Percentiles rank a stretch among this genome's conserved stretches.
phyloP scores from a whole-genome alignment of 306 rosid species.

The Vigna radiata region DNA sequence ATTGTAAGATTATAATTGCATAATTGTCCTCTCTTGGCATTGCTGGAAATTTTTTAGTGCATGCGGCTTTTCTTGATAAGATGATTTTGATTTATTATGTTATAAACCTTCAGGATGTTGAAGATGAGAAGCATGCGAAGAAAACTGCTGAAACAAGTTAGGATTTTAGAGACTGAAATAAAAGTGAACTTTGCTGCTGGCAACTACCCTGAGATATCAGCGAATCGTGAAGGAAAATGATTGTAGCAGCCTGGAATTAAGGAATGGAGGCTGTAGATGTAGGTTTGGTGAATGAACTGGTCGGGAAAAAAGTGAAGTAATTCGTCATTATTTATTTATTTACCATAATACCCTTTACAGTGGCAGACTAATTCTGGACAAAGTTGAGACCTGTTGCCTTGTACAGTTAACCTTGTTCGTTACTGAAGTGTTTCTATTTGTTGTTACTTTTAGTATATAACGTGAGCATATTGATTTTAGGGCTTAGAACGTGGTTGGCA shows the following conservation, averaged over 20 bases:
- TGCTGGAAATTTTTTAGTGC: not conserved
- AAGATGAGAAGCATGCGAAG: constrained; percentile 71
- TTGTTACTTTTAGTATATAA: constrained; percentile 21
- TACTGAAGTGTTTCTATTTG: constrained; percentile 34
- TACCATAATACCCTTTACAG: constrained; percentile 42
- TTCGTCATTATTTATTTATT: constrained; percentile 48
- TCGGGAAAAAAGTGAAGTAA: constrained; percentile 37
- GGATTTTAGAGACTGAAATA: constrained; percentile 33
- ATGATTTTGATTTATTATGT: constrained; percentile 26
- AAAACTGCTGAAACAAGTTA: constrained; percentile 50
- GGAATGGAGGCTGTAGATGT: constrained; percentile 41
- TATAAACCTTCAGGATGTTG: constrained; percentile 75
- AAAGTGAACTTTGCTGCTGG: constrained; percentile 45
- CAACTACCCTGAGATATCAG: constrained; percentile 24
- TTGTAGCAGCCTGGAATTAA: constrained; percentile 38
- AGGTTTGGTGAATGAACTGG: constrained; percentile 46
- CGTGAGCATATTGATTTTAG: not conserved
- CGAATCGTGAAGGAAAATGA: constrained; percentile 29
- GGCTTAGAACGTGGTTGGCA: constrained; percentile 21
- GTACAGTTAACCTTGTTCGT: constrained; percentile 63
- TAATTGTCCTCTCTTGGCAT: constrained; percentile 1
- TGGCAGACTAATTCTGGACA: constrained; percentile 35
- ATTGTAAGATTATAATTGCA: constrained; percentile 4
- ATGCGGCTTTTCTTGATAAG: constrained; percentile 4
- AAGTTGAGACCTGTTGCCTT: constrained; percentile 42